phyloP scores from a whole-genome alignment of 768 basidiomycete species.

The Coprinopsis strossmayeri region DNA sequence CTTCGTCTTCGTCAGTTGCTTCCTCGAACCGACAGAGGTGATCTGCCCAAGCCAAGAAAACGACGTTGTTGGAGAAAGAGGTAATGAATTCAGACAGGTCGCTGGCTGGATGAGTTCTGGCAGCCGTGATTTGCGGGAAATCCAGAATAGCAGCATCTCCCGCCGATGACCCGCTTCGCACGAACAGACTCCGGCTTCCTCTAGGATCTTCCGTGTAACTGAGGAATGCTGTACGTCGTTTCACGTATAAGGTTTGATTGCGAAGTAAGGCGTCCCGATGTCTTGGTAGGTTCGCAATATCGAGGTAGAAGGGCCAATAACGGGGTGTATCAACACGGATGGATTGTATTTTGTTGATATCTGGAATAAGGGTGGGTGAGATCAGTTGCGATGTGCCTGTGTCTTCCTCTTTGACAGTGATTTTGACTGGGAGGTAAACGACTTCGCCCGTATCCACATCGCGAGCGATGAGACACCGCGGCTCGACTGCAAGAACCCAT shows the following conservation, averaged over 20 bases:
- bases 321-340: conserved; percentile 90
- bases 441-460: conserved; percentile 91
- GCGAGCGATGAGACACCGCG: conserved; percentile 83
- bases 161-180: conserved; percentile 78
- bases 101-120: conserved; percentile 58
- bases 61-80: conserved; percentile 76
- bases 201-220: conserved; percentile 93
- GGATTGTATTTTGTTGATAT: conserved; percentile 73
- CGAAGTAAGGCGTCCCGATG: conserved; percentile 66
- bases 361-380: conserved; percentile 89
- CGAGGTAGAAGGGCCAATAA: conserved; percentile 91
- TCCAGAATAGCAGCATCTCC: conserved; percentile 84
- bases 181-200: conserved; percentile 87
- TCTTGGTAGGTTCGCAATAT: conserved; percentile 58
- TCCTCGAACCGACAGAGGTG: conserved; percentile 57
- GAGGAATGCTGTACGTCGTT: conserved; percentile 86
- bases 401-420: conserved; percentile 65
- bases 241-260: conserved; percentile 84
- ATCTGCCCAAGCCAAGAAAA: conserved; percentile 78
- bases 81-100: conserved; percentile 83
- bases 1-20: conserved; percentile 37
- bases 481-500: conserved; percentile 95
- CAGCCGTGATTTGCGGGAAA: conserved; percentile 68
- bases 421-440: conserved; percentile 88
- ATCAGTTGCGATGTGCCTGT: conserved; percentile 73